Percentiles rank a stretch among this genome's conserved stretches.
phyloP scores from a whole-genome alignment of 345 rosid genomes.

The Clausena lansium region DNA sequence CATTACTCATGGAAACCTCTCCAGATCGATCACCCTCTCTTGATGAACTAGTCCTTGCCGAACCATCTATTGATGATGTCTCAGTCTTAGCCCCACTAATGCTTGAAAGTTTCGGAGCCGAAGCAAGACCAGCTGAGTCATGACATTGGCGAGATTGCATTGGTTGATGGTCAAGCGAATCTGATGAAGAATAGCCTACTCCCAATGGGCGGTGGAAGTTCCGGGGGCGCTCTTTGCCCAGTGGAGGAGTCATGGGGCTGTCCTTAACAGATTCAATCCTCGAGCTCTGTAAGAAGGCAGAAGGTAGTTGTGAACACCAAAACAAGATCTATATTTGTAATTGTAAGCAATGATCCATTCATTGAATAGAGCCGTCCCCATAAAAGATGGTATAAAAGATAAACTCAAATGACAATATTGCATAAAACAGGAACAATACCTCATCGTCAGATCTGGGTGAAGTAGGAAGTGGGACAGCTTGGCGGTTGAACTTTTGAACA shows the following conservation, averaged over 20 bases:
- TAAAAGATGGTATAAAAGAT: not conserved
- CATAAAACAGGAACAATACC: slow-evolving; percentile 35
- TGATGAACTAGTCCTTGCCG: slow-evolving; percentile 70
- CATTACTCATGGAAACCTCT: slow-evolving; percentile 84
- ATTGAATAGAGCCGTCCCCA: not conserved
- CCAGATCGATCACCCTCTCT: slow-evolving; percentile 73
- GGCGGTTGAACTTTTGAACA: slow-evolving; percentile 70
- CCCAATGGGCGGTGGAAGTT: slow-evolving; percentile 41
- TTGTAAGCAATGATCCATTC: not conserved
- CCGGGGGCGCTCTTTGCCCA: slow-evolving; percentile 57
- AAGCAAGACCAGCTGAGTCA: slow-evolving; percentile 58
- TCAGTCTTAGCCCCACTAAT: slow-evolving; percentile 69
- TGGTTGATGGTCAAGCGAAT: slow-evolving; percentile 58
- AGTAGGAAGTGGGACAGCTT: slow-evolving; percentile 68
- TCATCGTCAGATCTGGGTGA: slow-evolving; percentile 74
- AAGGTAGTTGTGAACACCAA: not conserved
- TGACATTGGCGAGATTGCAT: slow-evolving; percentile 37
- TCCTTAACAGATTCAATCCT: slow-evolving; percentile 60
- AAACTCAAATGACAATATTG: not conserved
- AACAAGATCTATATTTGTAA: not conserved
- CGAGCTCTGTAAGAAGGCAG: slow-evolving; percentile 40
- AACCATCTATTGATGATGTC: slow-evolving; percentile 70
- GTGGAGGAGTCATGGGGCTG: slow-evolving; percentile 79
- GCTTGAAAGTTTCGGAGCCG: slow-evolving; percentile 69
- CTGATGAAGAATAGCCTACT: slow-evolving; percentile 60